A percentile compares a stretch with the other conserved stretches of the same genome.
phyloP scores from a whole-genome alignment of 495 filamentous ascomycete species.

The Terfezia claveryi region DNA sequence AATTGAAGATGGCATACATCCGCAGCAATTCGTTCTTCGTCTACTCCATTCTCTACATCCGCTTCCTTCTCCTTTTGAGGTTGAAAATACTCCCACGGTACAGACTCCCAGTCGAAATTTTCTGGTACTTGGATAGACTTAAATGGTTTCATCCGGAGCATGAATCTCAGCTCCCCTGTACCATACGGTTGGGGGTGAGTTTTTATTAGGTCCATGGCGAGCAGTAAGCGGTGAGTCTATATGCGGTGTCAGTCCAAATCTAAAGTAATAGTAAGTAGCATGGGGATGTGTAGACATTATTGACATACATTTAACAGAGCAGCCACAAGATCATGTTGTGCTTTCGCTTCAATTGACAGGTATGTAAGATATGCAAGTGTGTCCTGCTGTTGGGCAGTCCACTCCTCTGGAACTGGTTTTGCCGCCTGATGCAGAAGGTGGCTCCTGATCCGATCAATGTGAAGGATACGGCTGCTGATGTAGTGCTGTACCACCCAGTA shows the following conservation, averaged over 20 bases:
- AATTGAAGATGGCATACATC: too few species aligned
- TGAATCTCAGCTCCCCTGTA: slow-evolving; percentile 48
- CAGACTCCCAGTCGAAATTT: background rate
- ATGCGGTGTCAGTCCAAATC: background rate
- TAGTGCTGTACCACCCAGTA: slow-evolving; percentile 61
- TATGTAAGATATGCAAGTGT: slow-evolving; percentile 37
- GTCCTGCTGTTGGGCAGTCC: slow-evolving; percentile 27
- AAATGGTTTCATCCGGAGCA: slow-evolving; percentile 82
- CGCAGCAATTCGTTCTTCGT: too few species aligned
- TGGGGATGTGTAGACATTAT: background rate
- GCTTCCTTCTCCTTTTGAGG: slow-evolving; percentile 6
- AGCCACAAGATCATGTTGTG: slow-evolving; percentile 47
- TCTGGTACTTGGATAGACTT: slow-evolving; percentile 20
- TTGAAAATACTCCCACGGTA: background rate
- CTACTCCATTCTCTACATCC: slow-evolving; percentile 2
- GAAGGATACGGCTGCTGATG: slow-evolving; percentile 30
- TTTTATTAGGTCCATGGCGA: slow-evolving; percentile 36
- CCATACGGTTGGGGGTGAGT: slow-evolving; percentile 47
- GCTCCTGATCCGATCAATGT: slow-evolving; percentile 41
- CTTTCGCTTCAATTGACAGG: slow-evolving; percentile 42
- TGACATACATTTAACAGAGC: slow-evolving; percentile 25
- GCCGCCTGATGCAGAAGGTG: background rate
- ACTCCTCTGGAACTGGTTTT: slow-evolving; percentile 8
- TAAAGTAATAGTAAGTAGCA: background rate
- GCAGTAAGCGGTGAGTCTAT: slow-evolving; percentile 37